phyloP scores from a whole-genome alignment of 768 basidiomycete genomes.

The Leccinellum luteum region DNA sequence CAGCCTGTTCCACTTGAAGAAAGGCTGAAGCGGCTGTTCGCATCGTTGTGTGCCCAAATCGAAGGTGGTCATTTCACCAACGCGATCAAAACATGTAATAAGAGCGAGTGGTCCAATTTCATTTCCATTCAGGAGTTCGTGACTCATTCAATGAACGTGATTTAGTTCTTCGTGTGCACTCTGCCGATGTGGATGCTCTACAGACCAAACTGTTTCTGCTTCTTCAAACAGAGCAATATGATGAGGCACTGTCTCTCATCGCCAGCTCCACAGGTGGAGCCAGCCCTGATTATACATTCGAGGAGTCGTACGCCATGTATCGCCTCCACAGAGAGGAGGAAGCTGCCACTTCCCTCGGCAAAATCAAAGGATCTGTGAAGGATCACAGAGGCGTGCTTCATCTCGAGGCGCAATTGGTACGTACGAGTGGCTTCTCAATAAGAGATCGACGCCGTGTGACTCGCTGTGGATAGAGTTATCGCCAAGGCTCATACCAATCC shows the following conservation, averaged over 20 bases:
- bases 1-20: conserved; percentile 21
- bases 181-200: conserved; percentile 66
- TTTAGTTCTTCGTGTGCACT: conserved; percentile 68
- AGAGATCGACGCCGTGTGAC: conserved; percentile 14
- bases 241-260: conserved; percentile 62
- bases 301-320: conserved; percentile 82
- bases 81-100: conserved; percentile 89
- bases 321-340: conserved; percentile 76
- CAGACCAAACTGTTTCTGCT: conserved; percentile 87
- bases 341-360: conserved; percentile 51
- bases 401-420: conserved; percentile 85
- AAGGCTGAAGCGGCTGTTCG: conserved; percentile 60
- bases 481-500: conserved; percentile 69
- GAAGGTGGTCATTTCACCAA: conserved; percentile 86
- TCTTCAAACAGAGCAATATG: conserved; percentile 83
- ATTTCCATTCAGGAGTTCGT: conserved; percentile 20
- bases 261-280: conserved; percentile 15
- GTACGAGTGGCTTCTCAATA: conserved; percentile 26
- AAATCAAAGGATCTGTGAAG: conserved; percentile 42
- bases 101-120: conserved; percentile 54
- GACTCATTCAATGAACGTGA: conserved; percentile 11
- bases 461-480: conserved; percentile 57
- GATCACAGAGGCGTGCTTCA: conserved; percentile 67
- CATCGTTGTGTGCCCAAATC: conserved; percentile 81
- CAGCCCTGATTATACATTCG: conserved; percentile 44